Conservation (phyloP, 2,329 filamentous ascomycete species). For the Dothistroma septosporum region DNA sequence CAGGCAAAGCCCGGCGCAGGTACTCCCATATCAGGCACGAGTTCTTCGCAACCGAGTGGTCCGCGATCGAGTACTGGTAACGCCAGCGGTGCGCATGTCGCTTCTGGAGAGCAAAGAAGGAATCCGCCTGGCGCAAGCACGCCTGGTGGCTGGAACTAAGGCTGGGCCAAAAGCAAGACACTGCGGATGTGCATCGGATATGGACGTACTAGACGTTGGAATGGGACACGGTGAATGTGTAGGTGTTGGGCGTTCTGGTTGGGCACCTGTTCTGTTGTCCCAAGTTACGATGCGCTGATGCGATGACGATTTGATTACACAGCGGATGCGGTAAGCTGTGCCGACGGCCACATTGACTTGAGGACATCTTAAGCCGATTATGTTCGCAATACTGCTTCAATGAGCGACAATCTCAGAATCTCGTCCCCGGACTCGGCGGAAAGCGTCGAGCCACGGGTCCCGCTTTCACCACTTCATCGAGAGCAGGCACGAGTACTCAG, state of each 20-base stretch:
- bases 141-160: conserved; percentile 13
- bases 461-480: too few relatives aligned
- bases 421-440: too few relatives aligned
- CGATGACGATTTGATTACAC: background rate
- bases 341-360: background rate
- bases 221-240: background rate
- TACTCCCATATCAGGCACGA: conserved; percentile 8
- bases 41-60: conserved; percentile 6
- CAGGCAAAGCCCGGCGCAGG: conserved; percentile 6
- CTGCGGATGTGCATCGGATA: background rate
- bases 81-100: background rate
- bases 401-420: too few relatives aligned
- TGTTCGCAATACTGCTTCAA: too few relatives aligned
- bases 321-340: background rate
- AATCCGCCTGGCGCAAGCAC: conserved; percentile 8
- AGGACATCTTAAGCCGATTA: too few relatives aligned
- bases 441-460: too few relatives aligned
- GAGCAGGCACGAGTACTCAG: too few relatives aligned
- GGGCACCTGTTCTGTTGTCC: background rate
- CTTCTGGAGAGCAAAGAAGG: conserved; percentile 11
- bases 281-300: background rate
- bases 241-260: background rate
- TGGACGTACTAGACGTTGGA: background rate
- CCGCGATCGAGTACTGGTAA: background rate
- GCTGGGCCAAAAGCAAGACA: background rate